A percentile compares a stretch with the other conserved stretches of the same genome.
Evolutionary conservation across 2,329 filamentous ascomycete genomes (phyloP).

Genomic region (Aspergillus sp.): DNA sequence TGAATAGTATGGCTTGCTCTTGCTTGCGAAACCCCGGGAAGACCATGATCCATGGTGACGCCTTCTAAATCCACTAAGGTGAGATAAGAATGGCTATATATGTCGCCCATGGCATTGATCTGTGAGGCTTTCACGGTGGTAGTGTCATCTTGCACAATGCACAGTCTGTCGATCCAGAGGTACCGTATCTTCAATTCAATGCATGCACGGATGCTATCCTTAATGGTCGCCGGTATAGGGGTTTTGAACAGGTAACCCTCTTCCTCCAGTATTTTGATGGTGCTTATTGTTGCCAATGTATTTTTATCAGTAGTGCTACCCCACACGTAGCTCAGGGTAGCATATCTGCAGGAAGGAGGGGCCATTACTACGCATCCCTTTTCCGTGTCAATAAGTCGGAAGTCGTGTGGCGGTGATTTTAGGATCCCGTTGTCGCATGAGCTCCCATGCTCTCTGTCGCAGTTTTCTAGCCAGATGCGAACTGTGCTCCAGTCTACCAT

Average conservation of each 20-base stretch:
- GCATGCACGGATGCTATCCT: not conserved
- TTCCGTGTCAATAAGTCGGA: not conserved
- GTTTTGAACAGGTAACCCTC: not conserved
- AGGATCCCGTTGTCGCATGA: not conserved
- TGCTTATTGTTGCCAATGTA: not conserved
- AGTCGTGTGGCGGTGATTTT: not conserved
- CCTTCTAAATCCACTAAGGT: not conserved
- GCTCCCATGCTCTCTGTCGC: not conserved
- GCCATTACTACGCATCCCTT: not conserved
- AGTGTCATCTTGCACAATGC: not conserved
- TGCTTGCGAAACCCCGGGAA: not conserved
- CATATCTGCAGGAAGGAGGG: not conserved
- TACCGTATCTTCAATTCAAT: not conserved
- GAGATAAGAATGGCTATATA: not conserved
- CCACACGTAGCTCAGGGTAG: conserved; percentile 3
- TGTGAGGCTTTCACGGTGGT: not conserved
- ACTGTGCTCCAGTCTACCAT: not conserved
- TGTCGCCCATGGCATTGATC: not conserved
- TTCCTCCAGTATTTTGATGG: not conserved
- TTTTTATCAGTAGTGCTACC: not conserved
- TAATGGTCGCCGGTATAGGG: not conserved
- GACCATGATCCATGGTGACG: not conserved
- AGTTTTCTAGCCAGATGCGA: not conserved
- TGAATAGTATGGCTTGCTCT: not conserved
- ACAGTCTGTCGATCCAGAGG: conserved; percentile 2